phyloP scores from a whole-genome alignment of 1,284 basidiomycete species.

The Chiua sp. region DNA sequence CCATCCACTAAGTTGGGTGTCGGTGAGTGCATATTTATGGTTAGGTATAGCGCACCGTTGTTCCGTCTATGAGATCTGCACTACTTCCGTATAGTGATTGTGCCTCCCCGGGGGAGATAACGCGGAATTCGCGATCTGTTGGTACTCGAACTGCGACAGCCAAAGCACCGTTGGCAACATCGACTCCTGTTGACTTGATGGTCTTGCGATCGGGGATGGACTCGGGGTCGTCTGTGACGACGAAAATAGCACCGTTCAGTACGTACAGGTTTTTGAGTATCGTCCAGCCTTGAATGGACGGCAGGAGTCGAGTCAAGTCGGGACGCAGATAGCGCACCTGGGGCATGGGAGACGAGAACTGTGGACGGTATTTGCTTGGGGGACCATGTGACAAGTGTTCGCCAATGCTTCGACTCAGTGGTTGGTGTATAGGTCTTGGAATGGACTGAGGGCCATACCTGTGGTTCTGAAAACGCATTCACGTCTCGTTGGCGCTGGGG shows the following conservation, averaged over 20 bases:
- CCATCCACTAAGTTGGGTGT: conserved; percentile 57
- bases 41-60: conserved; percentile 51
- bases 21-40: background rate
- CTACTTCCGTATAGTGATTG: conserved; percentile 68
- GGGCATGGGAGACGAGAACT: conserved; percentile 63
- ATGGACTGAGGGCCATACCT: background rate
- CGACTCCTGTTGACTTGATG: conserved; percentile 62
- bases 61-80: conserved; percentile 67
- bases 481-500: too few relatives aligned
- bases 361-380: conserved; percentile 55
- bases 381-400: conserved; percentile 46
- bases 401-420: conserved; percentile 29
- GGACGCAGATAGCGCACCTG: conserved; percentile 45
- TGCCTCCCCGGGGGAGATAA: conserved; percentile 75
- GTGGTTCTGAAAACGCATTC: too few relatives aligned
- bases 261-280: conserved; percentile 82
- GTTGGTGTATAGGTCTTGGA: conserved; percentile 13
- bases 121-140: conserved; percentile 76
- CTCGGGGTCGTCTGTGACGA: conserved; percentile 65
- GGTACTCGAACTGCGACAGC: conserved; percentile 60
- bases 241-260: conserved; percentile 76
- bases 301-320: background rate
- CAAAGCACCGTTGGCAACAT: conserved; percentile 52
- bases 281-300: conserved; percentile 72
- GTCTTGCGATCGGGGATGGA: conserved; percentile 57